Base-by-base conservation (phyloP, 257 asterid species). In the Ehretia macrophylla region DNA sequence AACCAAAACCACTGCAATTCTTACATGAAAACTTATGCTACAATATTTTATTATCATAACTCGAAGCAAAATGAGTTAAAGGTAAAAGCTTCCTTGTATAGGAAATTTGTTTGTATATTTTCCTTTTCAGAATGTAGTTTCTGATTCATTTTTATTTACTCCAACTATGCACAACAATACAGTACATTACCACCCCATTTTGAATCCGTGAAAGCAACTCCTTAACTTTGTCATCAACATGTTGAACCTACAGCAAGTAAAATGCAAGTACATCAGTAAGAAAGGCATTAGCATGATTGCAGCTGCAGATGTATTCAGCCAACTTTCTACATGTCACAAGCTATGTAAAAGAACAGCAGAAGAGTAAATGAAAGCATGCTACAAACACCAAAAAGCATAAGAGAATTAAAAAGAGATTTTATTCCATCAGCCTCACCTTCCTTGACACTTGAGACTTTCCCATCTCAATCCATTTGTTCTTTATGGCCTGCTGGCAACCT, bases 401-500 rank as follows among this genome's bases (percentile, higher is more conserved):
- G 27, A 11, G 35, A 13, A 14, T 4, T 35, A 12, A 38, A n/a
- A n/a, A n/a, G 0, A 42, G 51, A 40, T 10, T 63, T 44, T 53
- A 42, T 32, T 16, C 46, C 23, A 9, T 17, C n/a, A n/a, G n/a
- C n/a, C n/a, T 38, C 62, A 69, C 98, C 97, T 79, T 88, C 76
- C 84, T 78, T 35, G 87, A 75, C 38, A 93, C 86, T 55, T 74
- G 81, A 14, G 86, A 35, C 82, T 86, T 87, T 14, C 75, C 87
- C 78, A 86, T 80, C 69, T 81, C 96, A 40, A 93, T 79, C 99
- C 97, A 93, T 69, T 85, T 89, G 73, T 85, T 93, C 82, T 89
- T 93, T 55, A 86, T 75, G 63, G 95, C 99, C 73, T 93, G 99
- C 39, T 79, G 75, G 75, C 81, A 73, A 69, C 99, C 99, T 44